These are phyloP conservation scores for Fusarium nanum DNA, from an alignment of 2,329 filamentous ascomycete species.

Conservation along the genomic window DNA sequence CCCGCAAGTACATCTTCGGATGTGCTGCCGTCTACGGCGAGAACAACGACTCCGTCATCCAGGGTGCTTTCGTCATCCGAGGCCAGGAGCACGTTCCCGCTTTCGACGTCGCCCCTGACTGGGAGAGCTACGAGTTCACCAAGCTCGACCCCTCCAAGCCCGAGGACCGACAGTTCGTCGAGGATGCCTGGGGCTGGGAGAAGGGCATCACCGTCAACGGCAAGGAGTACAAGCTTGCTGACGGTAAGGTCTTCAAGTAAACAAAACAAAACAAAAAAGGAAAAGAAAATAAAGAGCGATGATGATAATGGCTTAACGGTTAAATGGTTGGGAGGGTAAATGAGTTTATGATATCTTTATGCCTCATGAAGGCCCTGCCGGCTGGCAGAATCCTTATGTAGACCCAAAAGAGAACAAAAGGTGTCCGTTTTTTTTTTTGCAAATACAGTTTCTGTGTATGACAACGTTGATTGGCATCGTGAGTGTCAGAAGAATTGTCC, in stretches of 20 bases:
- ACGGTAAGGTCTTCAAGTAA: constrained; percentile 99
- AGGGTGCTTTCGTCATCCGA: constrained; percentile 94
- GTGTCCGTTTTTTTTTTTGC: constrained; percentile 25
- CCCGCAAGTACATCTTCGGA: constrained; percentile 98
- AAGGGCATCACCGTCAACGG: constrained; percentile 81
- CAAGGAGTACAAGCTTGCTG: constrained; percentile 89
- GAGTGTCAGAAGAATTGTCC: no score
- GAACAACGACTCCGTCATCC: constrained; percentile 89
- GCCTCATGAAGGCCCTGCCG: constrained; percentile 41
- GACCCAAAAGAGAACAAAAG: constrained; percentile 33
- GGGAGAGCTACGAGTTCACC: constrained; percentile 94
- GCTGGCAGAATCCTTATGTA: constrained; percentile 40
- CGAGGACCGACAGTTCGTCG: constrained; percentile 87
- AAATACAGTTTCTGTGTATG: constrained; percentile 36
- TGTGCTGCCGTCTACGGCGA: constrained; percentile 87
- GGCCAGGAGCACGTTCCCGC: constrained; percentile 87
- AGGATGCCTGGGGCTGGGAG: constrained; percentile 93
- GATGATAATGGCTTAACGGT: constrained; percentile 52
- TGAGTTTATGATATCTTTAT: constrained; percentile 47
- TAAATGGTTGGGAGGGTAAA: constrained; percentile 47
- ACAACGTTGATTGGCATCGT: not conserved
- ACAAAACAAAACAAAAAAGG: constrained; percentile 40
- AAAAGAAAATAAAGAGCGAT: constrained; percentile 36
- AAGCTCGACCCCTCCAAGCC: constrained; percentile 92
- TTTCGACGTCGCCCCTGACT: constrained; percentile 97